Conservation (phyloP, 2,329 filamentous ascomycete genomes). For the Penicillium crustosum region DNA sequence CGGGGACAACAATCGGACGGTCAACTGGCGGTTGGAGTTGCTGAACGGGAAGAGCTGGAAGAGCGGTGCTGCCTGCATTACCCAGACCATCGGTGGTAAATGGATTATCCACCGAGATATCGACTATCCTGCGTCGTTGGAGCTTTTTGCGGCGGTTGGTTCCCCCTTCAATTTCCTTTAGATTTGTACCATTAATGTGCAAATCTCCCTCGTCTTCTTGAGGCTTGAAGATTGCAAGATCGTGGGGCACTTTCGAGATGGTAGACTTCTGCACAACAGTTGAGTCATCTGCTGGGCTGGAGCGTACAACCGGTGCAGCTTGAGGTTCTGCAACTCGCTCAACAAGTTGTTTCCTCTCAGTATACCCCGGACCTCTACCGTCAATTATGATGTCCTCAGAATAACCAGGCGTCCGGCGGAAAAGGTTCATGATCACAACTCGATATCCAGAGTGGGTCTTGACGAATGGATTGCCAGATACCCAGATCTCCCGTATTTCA, state of each 20-base stretch:
- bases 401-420: slow-evolving; percentile 85
- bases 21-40: slow-evolving; percentile 32
- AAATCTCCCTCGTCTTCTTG: slow-evolving; percentile 17
- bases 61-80: slow-evolving; percentile 29
- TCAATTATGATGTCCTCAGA: slow-evolving; percentile 90
- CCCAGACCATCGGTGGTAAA: slow-evolving; percentile 33
- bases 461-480: slow-evolving; percentile 87
- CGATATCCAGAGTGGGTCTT: slow-evolving; percentile 83
- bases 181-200: slow-evolving; percentile 13
- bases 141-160: slow-evolving; percentile 49
- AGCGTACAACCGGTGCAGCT: slow-evolving; percentile 74
- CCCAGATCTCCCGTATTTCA: slow-evolving; percentile 88
- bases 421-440: slow-evolving; percentile 91
- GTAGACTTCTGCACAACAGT: slow-evolving; percentile 68
- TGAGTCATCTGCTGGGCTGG: slow-evolving; percentile 61
- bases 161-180: slow-evolving; percentile 32
- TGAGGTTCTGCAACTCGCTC: slow-evolving; percentile 76
- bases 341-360: slow-evolving; percentile 78
- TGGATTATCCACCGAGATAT: slow-evolving; percentile 52
- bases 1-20: slow-evolving; percentile 24
- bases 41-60: slow-evolving; percentile 32
- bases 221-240: slow-evolving; percentile 12
- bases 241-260: slow-evolving; percentile 16
- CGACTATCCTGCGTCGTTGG: slow-evolving; percentile 58
- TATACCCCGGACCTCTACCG: slow-evolving; percentile 75